A percentile compares a stretch with the other conserved stretches of the same genome.
Evolutionary conservation across 2,329 filamentous ascomycete species (phyloP).

Genomic region (Chalaropsis thielavioides): DNA sequence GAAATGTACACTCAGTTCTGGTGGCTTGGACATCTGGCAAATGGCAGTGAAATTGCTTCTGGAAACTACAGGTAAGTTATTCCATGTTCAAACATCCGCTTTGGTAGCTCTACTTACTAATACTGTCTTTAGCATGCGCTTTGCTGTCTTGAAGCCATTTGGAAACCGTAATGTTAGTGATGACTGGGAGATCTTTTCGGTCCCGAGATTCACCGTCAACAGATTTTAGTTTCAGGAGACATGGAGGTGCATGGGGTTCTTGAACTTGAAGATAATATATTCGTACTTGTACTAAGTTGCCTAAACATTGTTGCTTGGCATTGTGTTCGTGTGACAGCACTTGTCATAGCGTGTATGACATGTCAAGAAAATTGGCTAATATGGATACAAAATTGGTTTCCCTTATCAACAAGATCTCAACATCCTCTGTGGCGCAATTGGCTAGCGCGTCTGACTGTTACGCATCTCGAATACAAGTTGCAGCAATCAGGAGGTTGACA

Average conservation of each 20-base stretch:
- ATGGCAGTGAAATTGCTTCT: conserved; percentile 22
- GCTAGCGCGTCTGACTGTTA: conserved; percentile 49
- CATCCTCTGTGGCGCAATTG: conserved; percentile 33
- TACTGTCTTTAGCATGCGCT: conserved; percentile 17
- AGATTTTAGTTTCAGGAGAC: background rate
- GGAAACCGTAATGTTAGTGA: conserved; percentile 18
- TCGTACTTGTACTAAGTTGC: too few relatives aligned
- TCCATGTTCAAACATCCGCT: background rate
- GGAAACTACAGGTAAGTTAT: conserved; percentile 21
- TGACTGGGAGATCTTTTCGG: conserved; percentile 20
- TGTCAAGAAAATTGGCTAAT: too few relatives aligned
- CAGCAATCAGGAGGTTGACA: too few relatives aligned
- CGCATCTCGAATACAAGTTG: too few relatives aligned
- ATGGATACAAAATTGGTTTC: too few relatives aligned
- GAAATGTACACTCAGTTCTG: conserved; percentile 18
- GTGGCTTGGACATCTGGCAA: conserved; percentile 23
- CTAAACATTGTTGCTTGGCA: too few relatives aligned
- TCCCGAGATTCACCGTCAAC: conserved; percentile 5
- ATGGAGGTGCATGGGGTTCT: too few relatives aligned
- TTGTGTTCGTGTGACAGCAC: too few relatives aligned
- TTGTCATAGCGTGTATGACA: too few relatives aligned
- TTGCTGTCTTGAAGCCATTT: conserved; percentile 22
- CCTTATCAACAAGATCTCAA: background rate
- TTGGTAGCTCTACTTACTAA: background rate
- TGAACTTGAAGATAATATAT: too few relatives aligned